A percentile compares a stretch with the other conserved stretches of the same genome.
Conservation (phyloP, 2,329 filamentous ascomycete genomes). For the Pleoardoris graminearum region DNA sequence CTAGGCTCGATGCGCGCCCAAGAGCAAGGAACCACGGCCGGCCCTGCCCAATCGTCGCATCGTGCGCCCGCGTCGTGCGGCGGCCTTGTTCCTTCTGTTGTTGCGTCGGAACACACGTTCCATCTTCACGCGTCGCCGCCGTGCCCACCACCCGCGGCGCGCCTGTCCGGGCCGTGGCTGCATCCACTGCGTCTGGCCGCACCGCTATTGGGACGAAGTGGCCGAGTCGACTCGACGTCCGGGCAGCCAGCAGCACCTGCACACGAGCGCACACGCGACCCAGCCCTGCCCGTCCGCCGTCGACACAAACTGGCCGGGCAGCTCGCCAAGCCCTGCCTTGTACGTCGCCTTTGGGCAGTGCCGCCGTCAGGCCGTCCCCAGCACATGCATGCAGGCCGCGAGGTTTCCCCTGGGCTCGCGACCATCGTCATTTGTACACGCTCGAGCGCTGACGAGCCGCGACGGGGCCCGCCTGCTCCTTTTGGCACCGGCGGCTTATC, state of each 20-base stretch:
- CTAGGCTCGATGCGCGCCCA: conserved; percentile 24
- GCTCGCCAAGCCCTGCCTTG: conserved; percentile 4
- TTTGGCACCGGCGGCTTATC: conserved; percentile 6
- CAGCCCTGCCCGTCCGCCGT: conserved; percentile 1
- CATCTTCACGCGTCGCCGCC: conserved; percentile 28
- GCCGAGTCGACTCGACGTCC: background rate
- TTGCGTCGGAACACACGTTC: conserved; percentile 41
- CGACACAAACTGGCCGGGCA: conserved; percentile 2
- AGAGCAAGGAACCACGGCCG: conserved; percentile 38
- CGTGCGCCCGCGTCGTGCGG: conserved; percentile 29
- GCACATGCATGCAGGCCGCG: background rate
- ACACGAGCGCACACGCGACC: background rate
- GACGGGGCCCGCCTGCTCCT: background rate
- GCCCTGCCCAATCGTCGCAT: conserved; percentile 25
- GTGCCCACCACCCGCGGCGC: conserved; percentile 13
- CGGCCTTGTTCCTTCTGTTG: conserved; percentile 30
- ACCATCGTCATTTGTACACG: background rate
- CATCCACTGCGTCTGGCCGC: background rate
- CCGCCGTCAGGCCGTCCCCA: conserved; percentile 1
- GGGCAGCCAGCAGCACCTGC: too few species aligned
- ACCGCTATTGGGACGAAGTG: background rate
- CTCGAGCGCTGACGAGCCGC: background rate
- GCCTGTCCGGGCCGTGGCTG: conserved; percentile 15
- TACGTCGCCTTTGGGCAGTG: background rate
- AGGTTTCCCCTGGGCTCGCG: conserved; percentile 2